Base-by-base conservation (phyloP, 2,329 filamentous ascomycete genomes). In the Didymella glomerata region DNA sequence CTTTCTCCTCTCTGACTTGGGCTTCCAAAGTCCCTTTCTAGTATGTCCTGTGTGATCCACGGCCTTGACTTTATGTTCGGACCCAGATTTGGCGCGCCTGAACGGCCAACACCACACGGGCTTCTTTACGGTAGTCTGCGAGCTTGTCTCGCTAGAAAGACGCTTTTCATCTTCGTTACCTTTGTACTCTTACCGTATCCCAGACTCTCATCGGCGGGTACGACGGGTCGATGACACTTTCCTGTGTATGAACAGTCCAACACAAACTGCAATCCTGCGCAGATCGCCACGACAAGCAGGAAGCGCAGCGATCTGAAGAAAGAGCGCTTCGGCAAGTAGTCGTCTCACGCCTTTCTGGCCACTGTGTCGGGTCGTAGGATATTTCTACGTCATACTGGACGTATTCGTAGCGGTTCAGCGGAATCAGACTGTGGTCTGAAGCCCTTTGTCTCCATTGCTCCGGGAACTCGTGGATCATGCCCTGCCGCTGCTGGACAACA, bases 51-150 rank as follows among this genome's bases (percentile, higher is more conserved):
- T 18, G 3, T 28, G 14, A 16, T n/a, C 9, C 28, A 6, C 14
- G 10, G 9, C 14, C 20, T 24, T 10, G 10, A 14, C 3, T 4
- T 22, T 18, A 10, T 10, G 3, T 4, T 41, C 13, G 6, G 9
- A 6, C 24, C 6, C 47, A 22, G 24, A 4, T 14, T 9, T 28
- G 16, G 36, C 18, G 9, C 18, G 36, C 9, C 11, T 9, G n/a
- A 50, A 50, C 1, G 48, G 48, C 48, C 36, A 42, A 13, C 36
- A 50, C 36, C 48, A 42, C 9, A 8, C 6, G 27, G 41, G 13
- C 24, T 44, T 27, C 9, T 16, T 44, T 6, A n/a, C 24, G 3
- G 13, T 44, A 24, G 7, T 27, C 20, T 14, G 4, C 9, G 41
- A 44, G 16, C 13, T 44, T 6, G 41, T 25, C 22, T 25, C 14